Percentiles rank a stretch among this genome's conserved stretches.
Evolutionary conservation across 768 basidiomycete genomes (phyloP).

Genomic region (Trametes sanguinea): DNA sequence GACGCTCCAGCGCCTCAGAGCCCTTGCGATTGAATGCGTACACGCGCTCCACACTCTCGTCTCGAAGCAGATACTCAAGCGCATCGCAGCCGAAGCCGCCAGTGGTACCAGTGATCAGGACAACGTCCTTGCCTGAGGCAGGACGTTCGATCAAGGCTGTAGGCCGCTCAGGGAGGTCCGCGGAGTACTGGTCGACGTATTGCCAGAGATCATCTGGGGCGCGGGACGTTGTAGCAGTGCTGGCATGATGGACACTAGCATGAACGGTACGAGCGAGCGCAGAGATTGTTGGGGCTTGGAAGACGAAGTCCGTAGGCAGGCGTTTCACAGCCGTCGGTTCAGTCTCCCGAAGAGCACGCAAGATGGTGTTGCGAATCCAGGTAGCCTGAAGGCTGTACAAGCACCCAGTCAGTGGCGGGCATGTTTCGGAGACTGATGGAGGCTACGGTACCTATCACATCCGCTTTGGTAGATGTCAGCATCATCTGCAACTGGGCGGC

Average conservation of each 20-base stretch:
- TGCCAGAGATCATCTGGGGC: slow-evolving; percentile 23
- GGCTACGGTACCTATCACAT: slow-evolving; percentile 24
- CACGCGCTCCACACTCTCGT: slow-evolving; percentile 20
- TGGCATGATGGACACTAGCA: neutral
- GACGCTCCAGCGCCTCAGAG: slow-evolving; percentile 1
- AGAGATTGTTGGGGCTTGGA: slow-evolving; percentile 41
- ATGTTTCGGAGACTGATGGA: fast-evolving
- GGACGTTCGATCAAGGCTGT: neutral
- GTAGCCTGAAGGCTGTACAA: slow-evolving; percentile 32
- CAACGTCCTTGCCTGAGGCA: slow-evolving; percentile 11
- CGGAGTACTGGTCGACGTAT: slow-evolving; percentile 43
- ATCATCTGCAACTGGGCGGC: slow-evolving; percentile 6
- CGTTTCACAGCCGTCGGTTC: neutral
- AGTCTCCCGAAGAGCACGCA: slow-evolving; percentile 28
- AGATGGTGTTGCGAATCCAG: slow-evolving; percentile 35
- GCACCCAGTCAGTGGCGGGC: neutral
- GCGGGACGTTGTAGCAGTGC: neutral
- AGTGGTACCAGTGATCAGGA: slow-evolving; percentile 38
- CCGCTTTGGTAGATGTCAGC: slow-evolving; percentile 28
- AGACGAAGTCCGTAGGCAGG: slow-evolving; percentile 38
- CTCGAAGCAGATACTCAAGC: slow-evolving; percentile 25
- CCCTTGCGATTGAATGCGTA: slow-evolving; percentile 28
- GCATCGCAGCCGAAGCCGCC: slow-evolving; percentile 33
- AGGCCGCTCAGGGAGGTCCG: neutral
- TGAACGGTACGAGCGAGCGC: slow-evolving; percentile 21